phyloP scores from a whole-genome alignment of 139 green algal genomes.

The Edaphochlamys debaryana region DNA sequence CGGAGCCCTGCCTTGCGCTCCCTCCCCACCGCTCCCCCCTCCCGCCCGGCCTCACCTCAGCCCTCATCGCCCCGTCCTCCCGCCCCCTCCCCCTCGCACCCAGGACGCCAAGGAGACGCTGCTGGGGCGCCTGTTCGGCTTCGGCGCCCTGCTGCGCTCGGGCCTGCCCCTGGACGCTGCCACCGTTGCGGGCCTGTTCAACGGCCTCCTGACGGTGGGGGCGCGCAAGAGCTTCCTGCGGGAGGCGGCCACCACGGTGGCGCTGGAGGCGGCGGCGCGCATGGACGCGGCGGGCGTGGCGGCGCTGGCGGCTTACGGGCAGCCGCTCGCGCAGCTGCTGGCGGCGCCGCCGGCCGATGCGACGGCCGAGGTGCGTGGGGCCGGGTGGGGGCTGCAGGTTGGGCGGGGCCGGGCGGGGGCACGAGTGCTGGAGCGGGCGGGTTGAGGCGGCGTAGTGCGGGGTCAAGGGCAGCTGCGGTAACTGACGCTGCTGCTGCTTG shows the following conservation, averaged over 20 bases:
- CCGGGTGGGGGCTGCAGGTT: neutral
- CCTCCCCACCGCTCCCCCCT: too few relatives aligned
- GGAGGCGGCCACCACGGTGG: constrained; percentile 64
- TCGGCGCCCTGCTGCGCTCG: constrained; percentile 62
- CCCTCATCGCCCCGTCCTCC: neutral
- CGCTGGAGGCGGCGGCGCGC: constrained; percentile 46
- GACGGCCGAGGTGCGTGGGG: constrained; percentile 31
- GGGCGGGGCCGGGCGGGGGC: too few relatives aligned
- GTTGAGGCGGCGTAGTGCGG: constrained; percentile 23
- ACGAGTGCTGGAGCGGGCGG: neutral
- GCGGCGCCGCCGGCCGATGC: constrained; percentile 9
- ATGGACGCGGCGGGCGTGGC: neutral
- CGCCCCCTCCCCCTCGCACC: neutral
- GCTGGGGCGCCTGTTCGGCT: constrained; percentile 79
- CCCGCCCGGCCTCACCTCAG: neutral
- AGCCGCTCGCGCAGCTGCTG: neutral
- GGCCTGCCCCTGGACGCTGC: constrained; percentile 38
- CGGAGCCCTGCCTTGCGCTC: too few relatives aligned
- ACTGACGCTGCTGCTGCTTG: constrained; percentile 23
- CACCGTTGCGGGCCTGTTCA: constrained; percentile 9
- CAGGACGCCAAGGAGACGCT: constrained; percentile 74
- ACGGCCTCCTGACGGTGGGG: constrained; percentile 54
- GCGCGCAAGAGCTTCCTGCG: constrained; percentile 78
- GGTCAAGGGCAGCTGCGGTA: too few relatives aligned
- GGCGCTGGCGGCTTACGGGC: neutral